A percentile compares a stretch with the other conserved stretches of the same genome.
phyloP scores from a whole-genome alignment of 768 basidiomycete genomes.

The Mycena chlorophos region DNA sequence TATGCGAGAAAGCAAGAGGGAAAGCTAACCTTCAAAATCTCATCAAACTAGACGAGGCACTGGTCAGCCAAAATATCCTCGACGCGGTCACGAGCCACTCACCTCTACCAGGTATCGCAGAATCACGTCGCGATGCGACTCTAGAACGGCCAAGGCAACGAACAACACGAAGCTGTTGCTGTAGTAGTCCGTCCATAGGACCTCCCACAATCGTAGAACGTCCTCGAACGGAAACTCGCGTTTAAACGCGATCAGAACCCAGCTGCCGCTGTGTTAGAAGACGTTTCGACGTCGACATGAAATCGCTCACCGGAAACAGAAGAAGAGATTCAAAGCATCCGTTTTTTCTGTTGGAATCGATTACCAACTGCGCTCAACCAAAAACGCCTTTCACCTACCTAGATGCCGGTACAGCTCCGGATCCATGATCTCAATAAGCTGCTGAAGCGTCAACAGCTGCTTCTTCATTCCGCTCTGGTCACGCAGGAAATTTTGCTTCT shows the following conservation, averaged over 20 bases:
- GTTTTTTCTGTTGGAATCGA: slow-evolving; percentile 60
- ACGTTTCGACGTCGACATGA: background rate
- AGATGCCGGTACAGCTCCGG: slow-evolving; percentile 92
- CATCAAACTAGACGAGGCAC: slow-evolving; percentile 74
- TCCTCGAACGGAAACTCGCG: slow-evolving; percentile 94
- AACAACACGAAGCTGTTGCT: slow-evolving; percentile 89
- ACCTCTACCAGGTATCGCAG: slow-evolving; percentile 94
- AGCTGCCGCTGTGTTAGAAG: slow-evolving; percentile 42
- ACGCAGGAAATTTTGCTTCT: slow-evolving; percentile 94
- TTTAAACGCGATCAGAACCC: slow-evolving; percentile 93
- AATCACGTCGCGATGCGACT: slow-evolving; percentile 94
- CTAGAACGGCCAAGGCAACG: slow-evolving; percentile 89
- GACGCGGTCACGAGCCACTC: slow-evolving; percentile 13
- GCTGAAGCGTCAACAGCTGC: slow-evolving; percentile 85
- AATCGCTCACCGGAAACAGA: slow-evolving; percentile 85
- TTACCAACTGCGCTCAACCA: background rate
- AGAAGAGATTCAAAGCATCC: slow-evolving; percentile 91
- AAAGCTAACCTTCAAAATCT: slow-evolving; percentile 69
- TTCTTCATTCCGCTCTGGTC: slow-evolving; percentile 99
- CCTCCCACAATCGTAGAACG: slow-evolving; percentile 90
- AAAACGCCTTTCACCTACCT: slow-evolving; percentile 45
- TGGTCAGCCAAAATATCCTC: slow-evolving; percentile 5
- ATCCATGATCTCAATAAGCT: slow-evolving; percentile 91
- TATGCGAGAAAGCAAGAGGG: background rate
- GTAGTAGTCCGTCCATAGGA: slow-evolving; percentile 90